Evolutionary conservation across 495 filamentous ascomycete species (phyloP).

Genomic region (Neurospora tetrasperma): DNA sequence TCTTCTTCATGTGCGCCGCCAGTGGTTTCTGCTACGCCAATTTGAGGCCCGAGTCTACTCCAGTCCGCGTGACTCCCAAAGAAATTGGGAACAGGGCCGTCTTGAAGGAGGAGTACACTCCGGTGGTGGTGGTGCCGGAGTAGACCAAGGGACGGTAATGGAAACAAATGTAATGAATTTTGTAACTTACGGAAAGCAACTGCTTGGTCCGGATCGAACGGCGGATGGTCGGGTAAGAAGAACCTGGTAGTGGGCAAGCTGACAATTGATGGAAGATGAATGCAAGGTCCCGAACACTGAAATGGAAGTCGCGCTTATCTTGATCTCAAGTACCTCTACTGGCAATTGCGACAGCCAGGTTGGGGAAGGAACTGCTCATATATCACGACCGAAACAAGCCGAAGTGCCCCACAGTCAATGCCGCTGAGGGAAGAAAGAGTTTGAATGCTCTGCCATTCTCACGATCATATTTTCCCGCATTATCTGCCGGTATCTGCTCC

Average conservation of each 20-base stretch:
- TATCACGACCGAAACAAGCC: neutral
- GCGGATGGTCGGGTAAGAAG: no score
- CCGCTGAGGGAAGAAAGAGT: neutral
- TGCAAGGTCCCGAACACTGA: neutral
- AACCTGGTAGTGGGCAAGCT: no score
- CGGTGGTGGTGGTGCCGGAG: neutral
- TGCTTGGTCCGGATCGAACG: neutral
- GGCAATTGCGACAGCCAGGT: neutral
- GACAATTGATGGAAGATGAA: no score
- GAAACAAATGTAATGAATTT: neutral
- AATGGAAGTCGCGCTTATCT: neutral
- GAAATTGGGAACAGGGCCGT: neutral
- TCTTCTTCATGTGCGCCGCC: neutral
- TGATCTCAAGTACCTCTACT: no score
- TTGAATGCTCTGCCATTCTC: neutral
- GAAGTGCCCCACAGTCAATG: neutral
- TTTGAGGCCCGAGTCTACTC: neutral
- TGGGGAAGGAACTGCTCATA: neutral
- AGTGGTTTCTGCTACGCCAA: neutral
- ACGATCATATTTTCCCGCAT: neutral
- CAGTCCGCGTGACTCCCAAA: neutral
- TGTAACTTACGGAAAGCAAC: neutral
- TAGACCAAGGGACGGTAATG: neutral
- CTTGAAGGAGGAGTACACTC: neutral
- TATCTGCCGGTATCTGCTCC: neutral